Evolutionary conservation across 352 stramenopile species (phyloP).

Genomic region (Phytopythium cucurbitacearum): DNA sequence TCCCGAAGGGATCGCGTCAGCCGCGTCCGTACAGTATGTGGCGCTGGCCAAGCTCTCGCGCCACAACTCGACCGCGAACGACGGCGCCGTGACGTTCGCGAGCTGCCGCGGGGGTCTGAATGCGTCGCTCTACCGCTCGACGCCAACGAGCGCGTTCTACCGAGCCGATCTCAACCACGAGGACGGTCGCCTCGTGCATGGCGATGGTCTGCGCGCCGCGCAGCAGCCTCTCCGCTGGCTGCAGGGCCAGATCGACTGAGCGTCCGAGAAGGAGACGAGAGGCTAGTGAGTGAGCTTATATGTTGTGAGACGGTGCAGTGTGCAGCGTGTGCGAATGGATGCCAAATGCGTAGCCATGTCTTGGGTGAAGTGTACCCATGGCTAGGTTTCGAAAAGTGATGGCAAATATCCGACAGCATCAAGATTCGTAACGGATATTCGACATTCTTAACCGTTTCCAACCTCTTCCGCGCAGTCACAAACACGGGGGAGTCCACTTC

Average conservation of each 20-base stretch:
- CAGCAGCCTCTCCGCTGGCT: conserved; percentile 23
- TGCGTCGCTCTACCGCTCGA: conserved; percentile 8
- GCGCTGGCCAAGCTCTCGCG: conserved; percentile 12
- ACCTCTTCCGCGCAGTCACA: neutral
- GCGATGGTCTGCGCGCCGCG: conserved; percentile 16
- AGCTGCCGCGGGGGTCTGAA: conserved; percentile 19
- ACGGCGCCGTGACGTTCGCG: conserved; percentile 30
- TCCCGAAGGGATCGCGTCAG: conserved; percentile 17
- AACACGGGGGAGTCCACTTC: neutral
- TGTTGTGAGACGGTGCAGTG: no score
- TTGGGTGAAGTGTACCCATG: no score
- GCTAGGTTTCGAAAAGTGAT: no score
- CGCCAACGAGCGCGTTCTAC: conserved; percentile 21
- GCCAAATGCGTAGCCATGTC: no score
- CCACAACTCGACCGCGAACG: conserved; percentile 17
- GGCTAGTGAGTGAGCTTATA: no score
- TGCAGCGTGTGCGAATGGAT: no score
- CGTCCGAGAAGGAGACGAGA: no score
- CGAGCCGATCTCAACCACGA: conserved; percentile 28
- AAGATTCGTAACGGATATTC: no score
- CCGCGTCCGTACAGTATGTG: conserved; percentile 12
- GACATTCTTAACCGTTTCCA: neutral
- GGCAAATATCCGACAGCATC: no score
- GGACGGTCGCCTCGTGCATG: conserved; percentile 19
- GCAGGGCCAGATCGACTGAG: conserved; percentile 5